phyloP scores from a whole-genome alignment of 2,329 filamentous ascomycete species.

The Aureobasidium sp. region DNA sequence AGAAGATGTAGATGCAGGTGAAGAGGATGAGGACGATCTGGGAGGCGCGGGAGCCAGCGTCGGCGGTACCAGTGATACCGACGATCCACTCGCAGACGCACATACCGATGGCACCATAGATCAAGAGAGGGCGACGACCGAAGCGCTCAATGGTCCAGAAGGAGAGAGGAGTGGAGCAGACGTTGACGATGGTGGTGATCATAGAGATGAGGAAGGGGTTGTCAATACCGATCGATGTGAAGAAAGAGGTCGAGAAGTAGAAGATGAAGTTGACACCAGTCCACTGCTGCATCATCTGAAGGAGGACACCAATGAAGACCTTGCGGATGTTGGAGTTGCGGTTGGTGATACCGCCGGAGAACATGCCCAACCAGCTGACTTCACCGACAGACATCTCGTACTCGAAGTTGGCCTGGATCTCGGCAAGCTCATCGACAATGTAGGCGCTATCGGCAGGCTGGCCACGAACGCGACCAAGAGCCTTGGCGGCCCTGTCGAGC shows the following conservation, averaged over 20 bases:
- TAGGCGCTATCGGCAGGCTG: slow-evolving; percentile 64
- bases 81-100: slow-evolving; percentile 78
- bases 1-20: slow-evolving; percentile 88
- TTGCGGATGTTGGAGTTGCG: slow-evolving; percentile 44
- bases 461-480: slow-evolving; percentile 63
- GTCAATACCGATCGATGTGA: slow-evolving; percentile 63
- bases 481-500: slow-evolving; percentile 54
- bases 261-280: slow-evolving; percentile 93
- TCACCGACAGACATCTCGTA: slow-evolving; percentile 65
- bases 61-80: slow-evolving; percentile 51
- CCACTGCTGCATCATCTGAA: slow-evolving; percentile 47
- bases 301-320: slow-evolving; percentile 34
- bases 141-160: slow-evolving; percentile 81
- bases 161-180: slow-evolving; percentile 73
- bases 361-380: slow-evolving; percentile 57
- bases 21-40: slow-evolving; percentile 59
- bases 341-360: slow-evolving; percentile 44
- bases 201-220: slow-evolving; percentile 78
- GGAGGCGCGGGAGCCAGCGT: slow-evolving; percentile 40
- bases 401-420: slow-evolving; percentile 83
- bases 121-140: slow-evolving; percentile 70
- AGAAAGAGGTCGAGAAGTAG: slow-evolving; percentile 66
- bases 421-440: slow-evolving; percentile 69
- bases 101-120: slow-evolving; percentile 74
- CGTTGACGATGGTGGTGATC: slow-evolving; percentile 84